Conservation (phyloP, 768 basidiomycete genomes). For the Lactifluus rugatus region DNA sequence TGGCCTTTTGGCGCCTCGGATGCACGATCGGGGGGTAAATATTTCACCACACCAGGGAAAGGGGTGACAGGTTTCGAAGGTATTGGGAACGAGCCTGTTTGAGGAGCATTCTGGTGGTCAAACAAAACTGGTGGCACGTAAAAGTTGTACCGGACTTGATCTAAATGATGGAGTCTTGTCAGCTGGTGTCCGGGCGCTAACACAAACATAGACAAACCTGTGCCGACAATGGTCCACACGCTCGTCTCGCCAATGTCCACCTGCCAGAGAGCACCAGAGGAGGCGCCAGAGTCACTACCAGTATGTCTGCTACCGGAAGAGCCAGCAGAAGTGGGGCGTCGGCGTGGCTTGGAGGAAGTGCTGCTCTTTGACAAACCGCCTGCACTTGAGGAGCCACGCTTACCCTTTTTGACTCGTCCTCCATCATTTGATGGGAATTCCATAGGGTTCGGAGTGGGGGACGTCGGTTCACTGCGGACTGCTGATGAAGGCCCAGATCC, state of each 20-base stretch:
- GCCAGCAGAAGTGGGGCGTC: slow-evolving; percentile 65
- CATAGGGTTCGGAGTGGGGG: slow-evolving; percentile 42
- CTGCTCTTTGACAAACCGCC: slow-evolving; percentile 46
- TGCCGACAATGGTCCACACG: slow-evolving; percentile 91
- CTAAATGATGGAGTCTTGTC: slow-evolving; percentile 31
- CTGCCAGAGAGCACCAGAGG: slow-evolving; percentile 76
- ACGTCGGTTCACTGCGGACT: slow-evolving; percentile 57
- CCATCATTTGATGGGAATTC: slow-evolving; percentile 77
- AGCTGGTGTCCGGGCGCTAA: slow-evolving; percentile 19
- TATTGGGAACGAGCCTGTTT: slow-evolving; percentile 64
- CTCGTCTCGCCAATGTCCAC: slow-evolving; percentile 90
- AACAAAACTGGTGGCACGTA: slow-evolving; percentile 81
- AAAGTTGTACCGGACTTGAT: slow-evolving; percentile 90
- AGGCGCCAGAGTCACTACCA: slow-evolving; percentile 55
- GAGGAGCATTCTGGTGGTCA: slow-evolving; percentile 66
- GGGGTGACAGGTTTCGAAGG: slow-evolving; percentile 79
- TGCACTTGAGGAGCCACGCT: slow-evolving; percentile 68
- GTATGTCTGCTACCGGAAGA: slow-evolving; percentile 44
- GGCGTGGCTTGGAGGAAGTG: slow-evolving; percentile 46
- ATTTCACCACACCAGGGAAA: slow-evolving; percentile 82
- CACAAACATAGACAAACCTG: slow-evolving; percentile 41
- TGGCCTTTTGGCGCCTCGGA: slow-evolving; percentile 71
- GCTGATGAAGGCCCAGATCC: slow-evolving; percentile 30
- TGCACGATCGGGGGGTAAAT: slow-evolving; percentile 82
- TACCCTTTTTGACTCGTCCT: slow-evolving; percentile 70